Evolutionary conservation across 2,329 filamentous ascomycete genomes (phyloP).

Genomic region (Monilinia fructigena): DNA sequence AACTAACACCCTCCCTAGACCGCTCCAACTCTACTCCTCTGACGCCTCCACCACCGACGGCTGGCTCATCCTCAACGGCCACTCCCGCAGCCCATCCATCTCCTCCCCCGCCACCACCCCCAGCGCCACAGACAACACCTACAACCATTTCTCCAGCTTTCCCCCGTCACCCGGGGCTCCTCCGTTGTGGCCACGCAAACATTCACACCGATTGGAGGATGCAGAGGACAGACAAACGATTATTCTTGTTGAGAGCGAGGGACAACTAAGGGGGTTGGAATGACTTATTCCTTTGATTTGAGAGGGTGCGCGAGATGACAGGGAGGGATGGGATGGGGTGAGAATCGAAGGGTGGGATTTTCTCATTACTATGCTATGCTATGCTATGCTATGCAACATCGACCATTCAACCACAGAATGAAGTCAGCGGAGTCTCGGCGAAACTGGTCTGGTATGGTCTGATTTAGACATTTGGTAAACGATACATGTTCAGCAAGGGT

Average conservation of each 20-base stretch:
- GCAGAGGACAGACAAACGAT: conserved; percentile 21
- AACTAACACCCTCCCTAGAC: conserved; percentile 14
- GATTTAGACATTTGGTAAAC: no score
- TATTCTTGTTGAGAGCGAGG: conserved; percentile 21
- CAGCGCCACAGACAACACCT: neutral
- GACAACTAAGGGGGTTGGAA: conserved; percentile 10
- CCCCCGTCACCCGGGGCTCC: conserved; percentile 12
- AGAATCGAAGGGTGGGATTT: neutral
- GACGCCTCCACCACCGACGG: conserved; percentile 1
- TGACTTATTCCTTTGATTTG: neutral
- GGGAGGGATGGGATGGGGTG: neutral
- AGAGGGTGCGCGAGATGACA: neutral
- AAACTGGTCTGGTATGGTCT: no score
- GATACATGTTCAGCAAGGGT: no score
- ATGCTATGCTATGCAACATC: no score
- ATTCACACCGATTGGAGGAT: conserved; percentile 13
- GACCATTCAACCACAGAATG: no score
- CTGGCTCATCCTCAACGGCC: conserved; percentile 20
- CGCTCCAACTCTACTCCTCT: conserved; percentile 20
- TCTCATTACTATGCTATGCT: no score
- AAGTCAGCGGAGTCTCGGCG: no score
- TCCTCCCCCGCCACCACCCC: conserved; percentile 12
- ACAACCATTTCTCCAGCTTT: conserved; percentile 20
- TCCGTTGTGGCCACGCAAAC: neutral
- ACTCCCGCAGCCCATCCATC: neutral